Base-by-base conservation (phyloP, 306 rosid genomes). In the Macrotyloma uniflorum region DNA sequence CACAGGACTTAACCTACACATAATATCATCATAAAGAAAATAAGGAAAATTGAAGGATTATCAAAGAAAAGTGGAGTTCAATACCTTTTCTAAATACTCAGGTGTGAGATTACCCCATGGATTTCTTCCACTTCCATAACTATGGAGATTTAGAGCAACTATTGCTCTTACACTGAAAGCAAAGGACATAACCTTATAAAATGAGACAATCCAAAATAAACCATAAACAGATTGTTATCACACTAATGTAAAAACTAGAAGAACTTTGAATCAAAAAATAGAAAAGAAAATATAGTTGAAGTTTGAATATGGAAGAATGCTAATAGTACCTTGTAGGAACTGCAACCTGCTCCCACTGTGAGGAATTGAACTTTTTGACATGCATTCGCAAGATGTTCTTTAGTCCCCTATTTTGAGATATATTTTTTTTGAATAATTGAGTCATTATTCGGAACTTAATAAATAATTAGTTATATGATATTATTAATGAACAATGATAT, bases 41-140 rank as follows among this genome's bases (percentile, higher is more conserved):
- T n/a, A n/a, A n/a, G n/a, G n/a, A n/a, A n/a, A n/a, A n/a, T n/a
- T n/a, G n/a, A n/a, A n/a, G n/a, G n/a, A n/a, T n/a, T n/a, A n/a
- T n/a, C n/a, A n/a, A n/a, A 63, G 28, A 45, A 24, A 55, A 45
- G 35, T 67, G 12, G n/a, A n/a, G 75, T 30, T 59, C 26, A 22
- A 28, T 88, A 91, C 99, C 99, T 93, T 96, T 80, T 96, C 99
- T 89, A 96, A 67, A 80, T 96, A 96, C 8, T 90, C 93, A 22
- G 97, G 97, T 71, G 85, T 86, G 62, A 89, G 77, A 78, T 80
- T 84, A 74, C 99, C 99, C 99, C 99, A 96, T 14, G 98, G 99
- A 80, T 96, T 89, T 82, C 99, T 89, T 83, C 99, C 99, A 74
- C 99, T 96, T 72, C 94, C 99, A 74, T 96, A 96, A 89, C 84